Evolutionary conservation across 306 rosid genomes (phyloP).

Genomic region (Malus domestica): ASM211411v1 NC_041804.1:6590501-6591000

Average conservation of each 20-base stretch:
- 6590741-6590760: neutral
- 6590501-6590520: neutral
- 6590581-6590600: neutral
- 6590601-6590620: neutral
- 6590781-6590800: neutral
- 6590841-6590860: neutral
- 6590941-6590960: conserved; percentile 6
- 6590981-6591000: conserved; percentile 7
- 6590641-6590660: neutral
- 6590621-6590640: neutral
- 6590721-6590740: neutral
- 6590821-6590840: neutral
- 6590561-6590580: neutral
- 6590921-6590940: neutral
- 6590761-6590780: neutral
- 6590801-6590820: neutral
- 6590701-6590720: neutral
- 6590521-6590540: neutral
- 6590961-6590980: conserved; percentile 20
- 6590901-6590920: neutral
- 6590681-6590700: conserved; percentile 9
- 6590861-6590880: neutral
- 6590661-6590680: conserved; percentile 4
- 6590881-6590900: neutral
- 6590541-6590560: neutral